Conservation (phyloP, 768 basidiomycete species). For the Termitomyces sp. region DNA sequence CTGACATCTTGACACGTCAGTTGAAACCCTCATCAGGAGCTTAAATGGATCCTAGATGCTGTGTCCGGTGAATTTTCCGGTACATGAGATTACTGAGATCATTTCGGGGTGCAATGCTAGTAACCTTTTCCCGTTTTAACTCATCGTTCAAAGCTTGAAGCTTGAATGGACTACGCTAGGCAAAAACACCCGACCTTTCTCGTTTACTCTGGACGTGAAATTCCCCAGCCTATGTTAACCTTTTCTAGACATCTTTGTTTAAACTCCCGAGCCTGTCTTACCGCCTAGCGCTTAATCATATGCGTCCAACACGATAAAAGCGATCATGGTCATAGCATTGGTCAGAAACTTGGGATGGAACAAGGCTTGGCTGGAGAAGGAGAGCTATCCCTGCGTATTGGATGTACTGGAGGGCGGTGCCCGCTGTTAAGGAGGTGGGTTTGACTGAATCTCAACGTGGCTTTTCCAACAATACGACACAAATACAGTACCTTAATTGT, state of each 20-base stretch:
- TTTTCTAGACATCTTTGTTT: not conserved
- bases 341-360: too few relatives aligned
- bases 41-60: too few relatives aligned
- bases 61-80: conserved; percentile 63
- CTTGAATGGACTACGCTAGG: too few relatives aligned
- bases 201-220: conserved; percentile 42
- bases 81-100: conserved; percentile 77
- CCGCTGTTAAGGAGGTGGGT: not conserved
- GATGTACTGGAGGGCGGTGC: too few relatives aligned
- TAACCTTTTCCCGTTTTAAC: not conserved
- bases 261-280: too few relatives aligned
- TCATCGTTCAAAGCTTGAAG: not conserved
- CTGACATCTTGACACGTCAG: conserved; percentile 71
- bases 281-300: too few relatives aligned
- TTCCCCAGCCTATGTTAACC: not conserved
- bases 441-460: not conserved
- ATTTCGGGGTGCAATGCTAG: not conserved
- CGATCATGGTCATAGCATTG: too few relatives aligned
- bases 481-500: not conserved
- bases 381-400: too few relatives aligned
- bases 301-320: too few relatives aligned
- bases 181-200: not conserved
- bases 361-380: too few relatives aligned
- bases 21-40: conserved; percentile 25
- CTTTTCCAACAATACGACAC: not conserved